Evolutionary conservation across 768 basidiomycete species (phyloP), one percentile per base, ranked within the genome.

Genomic region (Trametes elegans): DNA sequence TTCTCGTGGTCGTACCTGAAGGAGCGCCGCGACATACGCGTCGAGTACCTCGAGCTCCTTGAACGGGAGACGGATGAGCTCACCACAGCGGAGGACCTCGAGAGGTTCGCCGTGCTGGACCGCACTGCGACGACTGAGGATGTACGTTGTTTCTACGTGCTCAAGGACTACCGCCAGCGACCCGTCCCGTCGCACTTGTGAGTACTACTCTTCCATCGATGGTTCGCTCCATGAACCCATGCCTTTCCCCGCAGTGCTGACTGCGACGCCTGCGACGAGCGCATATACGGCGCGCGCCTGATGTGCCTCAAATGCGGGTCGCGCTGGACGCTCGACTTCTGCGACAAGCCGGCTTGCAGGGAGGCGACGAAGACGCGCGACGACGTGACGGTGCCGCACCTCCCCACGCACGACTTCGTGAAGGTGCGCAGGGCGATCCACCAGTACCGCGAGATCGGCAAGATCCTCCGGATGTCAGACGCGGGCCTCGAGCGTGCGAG

Each of bases 1-100:
- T 72, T 68, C 65, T 66, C 70, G 2, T 72, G 70, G 70, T 48
- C 60, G 3, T 68, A 62, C 53, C 68, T 73, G 63, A 59, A 64
- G 46, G 56, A 67, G 44, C 62, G 73, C 8, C 60, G 66, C 2
- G 62, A 64, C n/a, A 57, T 58, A 13, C 60, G 70, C n/a, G 60
- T 62, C 16, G 58, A 57, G 4, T 70, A 70, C 50, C 52, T 73
- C 26, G 62, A 68, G 28, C 63, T 70, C 18, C 63, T 64, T 35
- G 64, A 65, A 18, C 66, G 69, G 1, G 62, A 66, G 10, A 34
- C n/a, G 11, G 43, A 57, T n/a, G 23, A 32, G 5, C 11, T 14
- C 2, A 9, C 32, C 9, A 57, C 48, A 13, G 18, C 11, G 3
- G 55, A 27, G 2, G 55, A 57, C 19, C 27, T 57, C 28, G 49